These are phyloP conservation scores for Physcomitrellopsis africana DNA, from an alignment of 225 moss, liverwort and hornwort genomes.

Conservation along the genomic window DNA sequence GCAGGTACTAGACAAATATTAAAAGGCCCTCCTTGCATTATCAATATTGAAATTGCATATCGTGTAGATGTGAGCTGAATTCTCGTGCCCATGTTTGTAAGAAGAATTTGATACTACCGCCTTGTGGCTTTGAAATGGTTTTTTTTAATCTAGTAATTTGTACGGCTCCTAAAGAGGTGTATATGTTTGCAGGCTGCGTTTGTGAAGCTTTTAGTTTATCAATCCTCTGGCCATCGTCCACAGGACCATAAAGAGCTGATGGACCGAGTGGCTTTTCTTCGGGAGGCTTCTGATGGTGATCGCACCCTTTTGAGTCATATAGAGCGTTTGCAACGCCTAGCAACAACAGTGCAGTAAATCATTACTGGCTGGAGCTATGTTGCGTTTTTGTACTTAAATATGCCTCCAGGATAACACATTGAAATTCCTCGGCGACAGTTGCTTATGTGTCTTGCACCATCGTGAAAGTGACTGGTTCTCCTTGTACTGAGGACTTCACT, in stretches of 20 bases:
- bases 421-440: not conserved
- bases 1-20: constrained; percentile 54
- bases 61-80: not conserved
- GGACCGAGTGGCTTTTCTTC: constrained; percentile 52
- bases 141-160: not conserved
- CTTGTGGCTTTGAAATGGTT: not conserved
- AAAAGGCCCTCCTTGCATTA: not conserved
- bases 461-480: not conserved
- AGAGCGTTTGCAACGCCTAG: constrained; percentile 45
- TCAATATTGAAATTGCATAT: constrained; percentile 7
- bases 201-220: constrained; percentile 46
- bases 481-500: not conserved
- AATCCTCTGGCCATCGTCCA: constrained; percentile 28
- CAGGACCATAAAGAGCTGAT: constrained; percentile 43
- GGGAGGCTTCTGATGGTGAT: constrained; percentile 73
- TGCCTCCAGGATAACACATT: not conserved
- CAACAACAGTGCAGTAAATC: constrained; percentile 11
- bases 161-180: constrained; percentile 31
- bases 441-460: not conserved
- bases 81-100: too few relatives aligned
- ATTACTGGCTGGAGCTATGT: not conserved
- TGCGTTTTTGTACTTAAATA: not conserved
- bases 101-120: not conserved
- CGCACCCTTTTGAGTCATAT: constrained; percentile 42
- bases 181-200: constrained; percentile 46